Evolutionary conservation across 2,329 filamentous ascomycete genomes (phyloP).

Genomic region (Cytospora piceicola): DNA sequence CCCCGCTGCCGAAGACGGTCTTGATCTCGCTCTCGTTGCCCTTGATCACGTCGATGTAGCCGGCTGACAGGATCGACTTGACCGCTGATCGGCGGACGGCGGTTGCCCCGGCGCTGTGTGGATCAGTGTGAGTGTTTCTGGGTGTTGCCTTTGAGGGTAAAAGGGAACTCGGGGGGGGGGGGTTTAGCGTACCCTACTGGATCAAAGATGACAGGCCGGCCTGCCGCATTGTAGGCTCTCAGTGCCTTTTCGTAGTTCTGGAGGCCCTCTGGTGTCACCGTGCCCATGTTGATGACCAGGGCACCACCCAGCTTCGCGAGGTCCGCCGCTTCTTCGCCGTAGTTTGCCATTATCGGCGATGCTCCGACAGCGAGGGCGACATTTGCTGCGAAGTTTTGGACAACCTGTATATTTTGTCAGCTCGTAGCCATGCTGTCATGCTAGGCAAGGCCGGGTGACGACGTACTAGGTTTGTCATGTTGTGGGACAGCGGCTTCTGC

Average conservation of each 20-base stretch:
- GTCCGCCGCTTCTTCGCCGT: conserved; percentile 79
- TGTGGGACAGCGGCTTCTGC: conserved; percentile 78
- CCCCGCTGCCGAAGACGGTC: conserved; percentile 61
- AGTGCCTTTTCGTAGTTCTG: conserved; percentile 75
- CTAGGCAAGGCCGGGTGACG: background rate
- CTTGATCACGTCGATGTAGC: conserved; percentile 88
- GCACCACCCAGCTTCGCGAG: conserved; percentile 76
- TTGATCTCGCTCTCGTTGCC: conserved; percentile 90
- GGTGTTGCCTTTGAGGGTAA: background rate
- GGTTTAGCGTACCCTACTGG: conserved; percentile 73
- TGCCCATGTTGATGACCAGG: conserved; percentile 94
- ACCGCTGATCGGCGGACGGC: conserved; percentile 72
- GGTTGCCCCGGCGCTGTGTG: conserved; percentile 73
- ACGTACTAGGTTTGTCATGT: conserved; percentile 87
- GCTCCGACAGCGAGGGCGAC: conserved; percentile 83
- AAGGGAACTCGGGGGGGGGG: background rate
- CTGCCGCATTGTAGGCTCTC: conserved; percentile 76
- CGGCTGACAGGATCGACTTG: conserved; percentile 69
- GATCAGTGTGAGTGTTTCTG: background rate
- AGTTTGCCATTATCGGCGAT: conserved; percentile 93
- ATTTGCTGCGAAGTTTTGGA: conserved; percentile 94
- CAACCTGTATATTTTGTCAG: conserved; percentile 53
- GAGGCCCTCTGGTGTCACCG: conserved; percentile 75
- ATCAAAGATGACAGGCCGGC: conserved; percentile 80
- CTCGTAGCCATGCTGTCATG: background rate